Base-by-base conservation (phyloP, 1,284 basidiomycete genomes). In the Afroboletus lepidellus region DNA sequence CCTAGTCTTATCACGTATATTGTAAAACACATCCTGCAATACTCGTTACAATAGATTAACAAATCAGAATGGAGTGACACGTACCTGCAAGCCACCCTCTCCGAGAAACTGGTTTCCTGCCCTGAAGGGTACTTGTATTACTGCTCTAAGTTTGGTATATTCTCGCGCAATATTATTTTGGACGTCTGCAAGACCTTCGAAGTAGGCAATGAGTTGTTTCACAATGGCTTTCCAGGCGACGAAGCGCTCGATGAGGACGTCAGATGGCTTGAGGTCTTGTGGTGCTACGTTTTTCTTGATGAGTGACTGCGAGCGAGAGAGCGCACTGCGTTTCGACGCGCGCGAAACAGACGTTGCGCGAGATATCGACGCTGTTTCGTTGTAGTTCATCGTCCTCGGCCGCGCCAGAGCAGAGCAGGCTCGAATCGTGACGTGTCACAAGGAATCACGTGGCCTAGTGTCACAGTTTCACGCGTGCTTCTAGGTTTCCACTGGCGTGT, bases 111-210 rank as follows among this genome's bases (percentile, higher is more conserved):
- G 94, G 72, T 97, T 97, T 24, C 94, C 95, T 33, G 94, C 85
- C 46, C 89, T 79, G 78, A 98, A 98, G 2, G 97, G 97, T 2
- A 98, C 96, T 72, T 99, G 96, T 61, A 99, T 96, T 57, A 98
- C 94, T 11, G 90, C 93, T n/a, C 90, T 92, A 47, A 99, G 85
- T 73, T 97, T 97, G 44, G 90, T 92, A 69, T 98, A 83, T 73
- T 98, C 96, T 63, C 87, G 87, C 36, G 94, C 94, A 18, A 93
- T 90, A 73, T 96, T 96, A 74, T 92, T 94, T 75, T 98, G 89
- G 54, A 97, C 94, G 68, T 96, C 93, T 16, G 94, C 94, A 48
- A 96, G 81, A 54, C 95, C 95, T 80, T 91, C 87, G 57, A 90
- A 91, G 65, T 91, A 92, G 0, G 85, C 84, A 56, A 94, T 91